A percentile compares a stretch with the other conserved stretches of the same genome.
Evolutionary conservation across 1,284 basidiomycete genomes (phyloP).

Genomic region (Takashimella koratensis): DNA sequence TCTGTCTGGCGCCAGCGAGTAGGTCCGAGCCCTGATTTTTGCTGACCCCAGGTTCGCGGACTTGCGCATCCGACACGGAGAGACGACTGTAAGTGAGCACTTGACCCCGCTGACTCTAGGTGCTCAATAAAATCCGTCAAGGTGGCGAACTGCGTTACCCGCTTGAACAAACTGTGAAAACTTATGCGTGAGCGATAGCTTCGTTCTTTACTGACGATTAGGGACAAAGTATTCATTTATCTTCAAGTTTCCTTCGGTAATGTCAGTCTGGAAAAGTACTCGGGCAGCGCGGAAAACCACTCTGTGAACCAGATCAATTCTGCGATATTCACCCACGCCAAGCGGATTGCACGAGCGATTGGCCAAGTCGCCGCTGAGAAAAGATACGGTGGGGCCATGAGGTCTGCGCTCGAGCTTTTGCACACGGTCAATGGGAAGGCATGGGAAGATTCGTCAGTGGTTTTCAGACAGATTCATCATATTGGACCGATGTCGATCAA

Average conservation of each 20-base stretch:
- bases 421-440: constrained; percentile 39
- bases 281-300: constrained; percentile 22
- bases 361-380: constrained; percentile 22
- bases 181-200: constrained; percentile 21
- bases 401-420: constrained; percentile 31
- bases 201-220: constrained; percentile 11
- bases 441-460: constrained; percentile 39
- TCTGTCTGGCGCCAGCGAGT: constrained; percentile 24
- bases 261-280: constrained; percentile 28
- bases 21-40: constrained; percentile 7
- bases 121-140: constrained; percentile 33
- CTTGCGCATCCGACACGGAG: constrained; percentile 40
- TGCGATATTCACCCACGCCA: constrained; percentile 33
- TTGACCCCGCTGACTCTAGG: constrained; percentile 12
- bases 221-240: constrained; percentile 47
- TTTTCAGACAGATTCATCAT: constrained; percentile 42
- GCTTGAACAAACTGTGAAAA: constrained; percentile 24
- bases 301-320: constrained; percentile 27
- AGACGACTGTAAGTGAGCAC: constrained; percentile 24
- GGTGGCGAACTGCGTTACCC: constrained; percentile 31
- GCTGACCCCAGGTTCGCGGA: constrained; percentile 29
- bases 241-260: constrained; percentile 41
- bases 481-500: constrained; percentile 44
- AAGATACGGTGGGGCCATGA: constrained; percentile 24
- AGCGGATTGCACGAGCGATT: constrained; percentile 43